phyloP scores from a whole-genome alignment of 169 alveolate genomes.

The Plasmodium inui region DNA sequence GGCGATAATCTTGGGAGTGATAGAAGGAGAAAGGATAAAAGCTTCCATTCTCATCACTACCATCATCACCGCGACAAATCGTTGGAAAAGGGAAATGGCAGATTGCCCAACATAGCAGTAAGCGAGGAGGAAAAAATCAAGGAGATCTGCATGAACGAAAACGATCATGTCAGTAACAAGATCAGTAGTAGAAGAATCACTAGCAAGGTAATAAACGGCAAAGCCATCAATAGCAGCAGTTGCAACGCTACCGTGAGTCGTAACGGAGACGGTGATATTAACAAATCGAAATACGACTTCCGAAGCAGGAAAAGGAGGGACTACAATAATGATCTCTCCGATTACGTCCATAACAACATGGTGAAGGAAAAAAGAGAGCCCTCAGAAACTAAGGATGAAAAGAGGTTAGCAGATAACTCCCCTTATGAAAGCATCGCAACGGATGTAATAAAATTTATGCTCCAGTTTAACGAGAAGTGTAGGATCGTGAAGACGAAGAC shows the following conservation, averaged over 20 bases:
- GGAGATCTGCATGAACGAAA: background rate
- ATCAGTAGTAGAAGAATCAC: background rate
- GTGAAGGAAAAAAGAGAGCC: background rate
- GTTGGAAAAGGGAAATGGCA: background rate
- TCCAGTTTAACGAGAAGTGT: background rate
- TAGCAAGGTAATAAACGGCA: background rate
- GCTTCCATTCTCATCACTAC: background rate
- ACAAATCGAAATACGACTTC: background rate
- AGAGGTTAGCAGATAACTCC: background rate
- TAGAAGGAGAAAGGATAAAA: background rate
- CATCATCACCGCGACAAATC: background rate
- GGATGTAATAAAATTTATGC: slow-evolving; percentile 29
- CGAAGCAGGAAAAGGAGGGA: slow-evolving; percentile 1
- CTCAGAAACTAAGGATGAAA: background rate
- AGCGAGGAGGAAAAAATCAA: background rate
- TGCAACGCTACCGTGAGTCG: background rate
- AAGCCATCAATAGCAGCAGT: background rate
- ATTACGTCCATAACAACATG: background rate
- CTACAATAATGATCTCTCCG: background rate
- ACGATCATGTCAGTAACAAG: background rate
- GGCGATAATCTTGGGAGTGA: background rate
- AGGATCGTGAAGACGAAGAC: background rate
- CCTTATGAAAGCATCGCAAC: slow-evolving; percentile 3
- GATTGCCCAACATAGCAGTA: background rate
- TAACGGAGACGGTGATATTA: background rate